These are phyloP conservation scores for Noccaea bulbosa DNA, from an alignment of 345 rosid species.

Conservation along the genomic window DNA sequence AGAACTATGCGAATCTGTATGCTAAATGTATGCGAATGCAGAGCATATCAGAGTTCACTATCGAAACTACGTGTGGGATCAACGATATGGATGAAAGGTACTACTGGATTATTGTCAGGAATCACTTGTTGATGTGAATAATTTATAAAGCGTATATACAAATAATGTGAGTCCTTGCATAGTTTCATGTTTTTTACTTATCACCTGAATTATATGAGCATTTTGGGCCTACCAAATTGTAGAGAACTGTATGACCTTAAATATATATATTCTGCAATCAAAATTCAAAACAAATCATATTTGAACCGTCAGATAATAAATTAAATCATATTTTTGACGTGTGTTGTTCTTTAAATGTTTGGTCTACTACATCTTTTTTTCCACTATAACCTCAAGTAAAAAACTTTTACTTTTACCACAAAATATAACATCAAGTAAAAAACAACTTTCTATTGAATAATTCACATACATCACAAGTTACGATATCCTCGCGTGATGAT, in stretches of 20 bases:
- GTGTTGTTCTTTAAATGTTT: background rate
- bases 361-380: background rate
- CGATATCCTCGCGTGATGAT: background rate
- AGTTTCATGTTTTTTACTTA: background rate
- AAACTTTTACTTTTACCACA: background rate
- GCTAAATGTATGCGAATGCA: too few relatives aligned
- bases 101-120: slow-evolving; percentile 25
- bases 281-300: background rate
- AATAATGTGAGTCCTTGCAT: slow-evolving; percentile 21
- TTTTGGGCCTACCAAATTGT: slow-evolving; percentile 18
- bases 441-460: slow-evolving; percentile 8
- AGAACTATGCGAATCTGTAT: too few relatives aligned
- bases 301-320: background rate
- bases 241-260: background rate
- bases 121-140: slow-evolving; percentile 36
- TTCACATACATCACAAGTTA: slow-evolving; percentile 38
- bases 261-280: background rate
- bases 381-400: slow-evolving; percentile 6
- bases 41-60: slow-evolving; percentile 1
- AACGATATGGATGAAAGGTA: slow-evolving; percentile 28
- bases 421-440: background rate
- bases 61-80: slow-evolving; percentile 3
- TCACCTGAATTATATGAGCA: background rate
- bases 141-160: background rate
- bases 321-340: background rate